phyloP scores from a whole-genome alignment of 2,329 filamentous ascomycete species.

The Penicillium digitatum region DNA sequence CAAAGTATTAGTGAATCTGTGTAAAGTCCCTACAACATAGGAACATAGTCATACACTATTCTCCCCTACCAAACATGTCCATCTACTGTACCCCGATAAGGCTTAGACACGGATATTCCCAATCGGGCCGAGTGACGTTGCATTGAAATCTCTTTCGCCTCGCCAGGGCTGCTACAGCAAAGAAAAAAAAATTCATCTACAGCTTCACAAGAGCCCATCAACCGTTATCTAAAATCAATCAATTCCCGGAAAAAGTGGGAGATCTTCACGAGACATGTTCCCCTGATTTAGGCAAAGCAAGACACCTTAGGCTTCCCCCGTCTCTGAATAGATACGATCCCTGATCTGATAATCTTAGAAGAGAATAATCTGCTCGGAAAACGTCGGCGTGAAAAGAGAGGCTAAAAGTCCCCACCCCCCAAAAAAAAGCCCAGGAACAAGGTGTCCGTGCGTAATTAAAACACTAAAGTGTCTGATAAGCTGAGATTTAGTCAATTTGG shows the following conservation, averaged over 20 bases:
- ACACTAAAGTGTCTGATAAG: slow-evolving; percentile 25
- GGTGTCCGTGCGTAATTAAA: slow-evolving; percentile 12
- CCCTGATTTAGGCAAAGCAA: not conserved
- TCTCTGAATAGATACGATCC: not conserved
- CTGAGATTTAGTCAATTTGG: slow-evolving; percentile 18
- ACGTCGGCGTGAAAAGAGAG: not conserved
- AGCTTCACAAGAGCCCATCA: not conserved
- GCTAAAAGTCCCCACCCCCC: not conserved
- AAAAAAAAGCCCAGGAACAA: not conserved
- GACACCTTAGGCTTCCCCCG: too few relatives aligned
- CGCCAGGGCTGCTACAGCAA: not conserved
- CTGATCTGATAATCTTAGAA: not conserved
- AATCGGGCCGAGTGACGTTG: not conserved
- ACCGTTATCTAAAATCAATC: not conserved
- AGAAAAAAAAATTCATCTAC: not conserved
- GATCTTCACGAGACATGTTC: not conserved
- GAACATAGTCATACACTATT: not conserved
- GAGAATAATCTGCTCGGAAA: not conserved
- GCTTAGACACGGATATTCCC: not conserved
- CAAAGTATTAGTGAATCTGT: too few relatives aligned
- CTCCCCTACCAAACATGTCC: too few relatives aligned
- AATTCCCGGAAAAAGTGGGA: not conserved
- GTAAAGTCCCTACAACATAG: too few relatives aligned
- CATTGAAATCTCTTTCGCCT: not conserved
- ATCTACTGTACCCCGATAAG: not conserved